Percentiles rank a stretch among this genome's conserved stretches.
phyloP scores from a whole-genome alignment of 345 rosid species.

The Acer campestre region DNA sequence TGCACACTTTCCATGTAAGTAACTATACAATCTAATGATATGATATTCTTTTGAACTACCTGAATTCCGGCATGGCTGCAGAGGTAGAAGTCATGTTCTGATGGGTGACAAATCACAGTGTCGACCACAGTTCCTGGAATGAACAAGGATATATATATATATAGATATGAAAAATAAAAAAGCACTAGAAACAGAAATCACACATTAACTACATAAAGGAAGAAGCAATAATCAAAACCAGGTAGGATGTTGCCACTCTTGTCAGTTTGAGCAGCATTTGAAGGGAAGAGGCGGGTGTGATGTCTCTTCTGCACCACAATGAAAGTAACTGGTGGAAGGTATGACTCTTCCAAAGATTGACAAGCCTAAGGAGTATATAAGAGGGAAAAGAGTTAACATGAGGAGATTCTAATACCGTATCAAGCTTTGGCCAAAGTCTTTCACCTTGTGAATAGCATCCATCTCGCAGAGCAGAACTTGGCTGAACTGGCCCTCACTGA shows the following conservation, averaged over 20 bases:
- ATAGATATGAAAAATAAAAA: not conserved
- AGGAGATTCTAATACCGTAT: not conserved
- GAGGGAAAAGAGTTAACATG: not conserved
- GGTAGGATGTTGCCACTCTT: constrained; percentile 71
- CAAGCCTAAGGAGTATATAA: constrained; percentile 51
- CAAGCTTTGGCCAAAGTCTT: not conserved
- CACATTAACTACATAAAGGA: not conserved
- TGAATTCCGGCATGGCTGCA: constrained; percentile 84
- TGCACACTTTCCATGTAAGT: not conserved
- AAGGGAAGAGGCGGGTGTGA: constrained; percentile 75
- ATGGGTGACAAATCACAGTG: constrained; percentile 66
- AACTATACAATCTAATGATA: not conserved
- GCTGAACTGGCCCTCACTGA: constrained; percentile 75
- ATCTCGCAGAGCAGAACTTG: constrained; percentile 69
- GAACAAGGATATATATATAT: not conserved
- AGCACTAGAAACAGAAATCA: not conserved
- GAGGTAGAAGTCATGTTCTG: constrained; percentile 65
- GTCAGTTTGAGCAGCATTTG: constrained; percentile 34
- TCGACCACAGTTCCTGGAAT: constrained; percentile 79
- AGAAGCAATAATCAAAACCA: constrained; percentile 35
- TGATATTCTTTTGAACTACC: constrained; percentile 35
- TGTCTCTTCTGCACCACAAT: constrained; percentile 81
- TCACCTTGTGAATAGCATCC: constrained; percentile 60
- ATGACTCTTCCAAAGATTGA: constrained; percentile 45
- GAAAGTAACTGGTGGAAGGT: constrained; percentile 64